Conservation (phyloP, 1,284 basidiomycete species). For the Ceratobasidium papillatum region DNA sequence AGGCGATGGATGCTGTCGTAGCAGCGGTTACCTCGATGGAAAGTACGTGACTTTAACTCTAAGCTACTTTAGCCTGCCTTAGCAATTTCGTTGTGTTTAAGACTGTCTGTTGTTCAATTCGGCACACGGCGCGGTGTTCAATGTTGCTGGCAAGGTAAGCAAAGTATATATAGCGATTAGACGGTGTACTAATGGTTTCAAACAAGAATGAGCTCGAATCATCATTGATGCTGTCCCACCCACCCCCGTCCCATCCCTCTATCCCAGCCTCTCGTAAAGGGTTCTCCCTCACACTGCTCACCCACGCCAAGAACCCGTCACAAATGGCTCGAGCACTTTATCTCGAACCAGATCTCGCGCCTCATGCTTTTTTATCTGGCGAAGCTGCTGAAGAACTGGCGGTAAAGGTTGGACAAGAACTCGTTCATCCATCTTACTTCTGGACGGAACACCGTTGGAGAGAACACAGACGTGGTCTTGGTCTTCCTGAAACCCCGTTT, state of each 20-base stretch:
- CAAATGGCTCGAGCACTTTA: constrained; percentile 74
- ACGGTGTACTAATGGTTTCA: background rate
- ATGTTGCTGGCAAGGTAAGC: constrained; percentile 73
- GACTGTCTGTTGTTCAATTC: constrained; percentile 82
- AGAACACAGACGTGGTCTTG: constrained; percentile 74
- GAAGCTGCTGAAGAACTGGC: constrained; percentile 67
- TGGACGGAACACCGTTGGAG: constrained; percentile 77
- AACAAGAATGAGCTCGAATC: constrained; percentile 80
- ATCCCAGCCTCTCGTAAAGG: constrained; percentile 69
- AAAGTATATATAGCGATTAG: background rate
- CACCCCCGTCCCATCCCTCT: constrained; percentile 68
- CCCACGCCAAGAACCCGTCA: constrained; percentile 75
- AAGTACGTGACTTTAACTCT: constrained; percentile 56
- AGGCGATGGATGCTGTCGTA: constrained; percentile 83
- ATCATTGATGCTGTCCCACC: constrained; percentile 79
- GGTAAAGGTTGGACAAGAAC: constrained; percentile 60
- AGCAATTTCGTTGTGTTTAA: constrained; percentile 48
- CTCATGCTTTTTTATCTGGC: constrained; percentile 78
- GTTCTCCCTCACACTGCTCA: constrained; percentile 70
- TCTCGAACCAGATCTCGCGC: constrained; percentile 64
- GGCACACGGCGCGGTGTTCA: constrained; percentile 83
- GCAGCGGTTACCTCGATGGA: constrained; percentile 78
- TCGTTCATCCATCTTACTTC: constrained; percentile 78
- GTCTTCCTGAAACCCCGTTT: constrained; percentile 70
- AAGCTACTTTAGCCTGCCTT: background rate